A percentile compares a stretch with the other conserved stretches of the same genome.
These are phyloP conservation scores for Grosmannia clavigera DNA, from an alignment of 2,329 filamentous ascomycete genomes.

Conservation along the genomic window DNA sequence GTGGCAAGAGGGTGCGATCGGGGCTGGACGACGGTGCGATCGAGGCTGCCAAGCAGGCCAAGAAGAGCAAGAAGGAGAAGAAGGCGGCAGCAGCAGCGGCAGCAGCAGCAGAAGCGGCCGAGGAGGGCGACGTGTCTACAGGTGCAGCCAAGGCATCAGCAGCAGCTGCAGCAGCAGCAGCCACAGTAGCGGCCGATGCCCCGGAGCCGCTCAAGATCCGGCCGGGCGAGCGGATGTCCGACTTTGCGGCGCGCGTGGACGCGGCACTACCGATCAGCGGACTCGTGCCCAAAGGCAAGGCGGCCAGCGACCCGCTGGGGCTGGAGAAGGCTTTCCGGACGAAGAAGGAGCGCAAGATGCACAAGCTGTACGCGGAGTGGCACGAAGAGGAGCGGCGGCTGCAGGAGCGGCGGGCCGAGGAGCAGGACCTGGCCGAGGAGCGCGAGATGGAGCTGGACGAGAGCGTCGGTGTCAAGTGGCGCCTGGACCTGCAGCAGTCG, in stretches of 20 bases:
- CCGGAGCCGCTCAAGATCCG: conserved; percentile 52
- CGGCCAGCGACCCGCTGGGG: conserved; percentile 51
- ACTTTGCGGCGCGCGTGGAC: conserved; percentile 75
- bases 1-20: conserved; percentile 45
- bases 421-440: conserved; percentile 51
- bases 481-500: conserved; percentile 28
- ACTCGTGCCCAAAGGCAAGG: conserved; percentile 50
- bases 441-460: conserved; percentile 48
- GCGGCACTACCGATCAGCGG: conserved; percentile 67
- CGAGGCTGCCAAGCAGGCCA: conserved; percentile 20
- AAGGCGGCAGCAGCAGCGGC: conserved; percentile 10
- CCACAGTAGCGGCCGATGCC: not conserved
- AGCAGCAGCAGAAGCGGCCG: not conserved
- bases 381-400: conserved; percentile 52
- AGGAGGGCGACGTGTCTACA: not conserved
- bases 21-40: conserved; percentile 58
- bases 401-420: conserved; percentile 52
- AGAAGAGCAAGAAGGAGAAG: conserved; percentile 14
- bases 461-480: conserved; percentile 34
- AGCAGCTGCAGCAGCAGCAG: not conserved
- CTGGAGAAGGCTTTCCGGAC: conserved; percentile 55
- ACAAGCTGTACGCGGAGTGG: conserved; percentile 70
- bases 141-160: not conserved
- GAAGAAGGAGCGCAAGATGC: conserved; percentile 74
- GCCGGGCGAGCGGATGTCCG: conserved; percentile 70